These are phyloP conservation scores for Sporisorium scitamineum DNA, from an alignment of 1,284 basidiomycete genomes.

Conservation along the genomic window DNA sequence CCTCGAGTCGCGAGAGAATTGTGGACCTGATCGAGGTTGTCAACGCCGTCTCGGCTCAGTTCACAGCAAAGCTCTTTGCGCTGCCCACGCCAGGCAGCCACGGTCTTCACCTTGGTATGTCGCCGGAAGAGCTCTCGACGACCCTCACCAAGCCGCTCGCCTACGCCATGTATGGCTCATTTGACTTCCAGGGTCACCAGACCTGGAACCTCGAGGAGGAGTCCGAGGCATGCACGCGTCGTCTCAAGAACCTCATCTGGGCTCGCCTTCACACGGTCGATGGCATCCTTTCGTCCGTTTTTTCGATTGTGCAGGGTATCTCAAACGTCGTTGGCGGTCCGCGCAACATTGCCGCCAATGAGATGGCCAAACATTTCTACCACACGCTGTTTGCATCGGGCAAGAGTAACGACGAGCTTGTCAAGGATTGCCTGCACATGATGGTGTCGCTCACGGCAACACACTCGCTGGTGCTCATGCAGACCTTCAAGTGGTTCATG, in stretches of 20 bases:
- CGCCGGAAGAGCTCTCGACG: slow-evolving; percentile 27
- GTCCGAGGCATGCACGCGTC: slow-evolving; percentile 27
- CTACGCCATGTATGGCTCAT: slow-evolving; percentile 52
- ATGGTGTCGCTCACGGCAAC: slow-evolving; percentile 49
- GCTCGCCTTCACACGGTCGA: slow-evolving; percentile 44
- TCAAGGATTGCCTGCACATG: slow-evolving; percentile 42
- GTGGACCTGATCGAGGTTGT: slow-evolving; percentile 46
- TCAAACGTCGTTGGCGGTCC: slow-evolving; percentile 52
- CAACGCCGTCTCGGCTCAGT: slow-evolving; percentile 46
- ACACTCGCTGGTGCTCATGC: slow-evolving; percentile 47
- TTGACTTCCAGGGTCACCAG: slow-evolving; percentile 48
- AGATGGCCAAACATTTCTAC: slow-evolving; percentile 49
- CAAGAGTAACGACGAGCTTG: slow-evolving; percentile 50
- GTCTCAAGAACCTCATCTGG: slow-evolving; percentile 47
- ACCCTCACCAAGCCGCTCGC: slow-evolving; percentile 46
- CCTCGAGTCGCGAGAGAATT: slow-evolving; percentile 25
- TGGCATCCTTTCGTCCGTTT: slow-evolving; percentile 37
- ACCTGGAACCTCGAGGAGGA: slow-evolving; percentile 47
- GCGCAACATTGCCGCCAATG: slow-evolving; percentile 40
- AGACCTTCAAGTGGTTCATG: slow-evolving; percentile 47
- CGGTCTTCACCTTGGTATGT: slow-evolving; percentile 38
- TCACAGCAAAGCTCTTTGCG: slow-evolving; percentile 43
- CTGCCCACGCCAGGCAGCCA: slow-evolving; percentile 38
- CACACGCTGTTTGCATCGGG: slow-evolving; percentile 37
- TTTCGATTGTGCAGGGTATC: slow-evolving; percentile 38